Conservation (phyloP, 805 yeast genomes). For the Suhomyces vadensis region DNA sequence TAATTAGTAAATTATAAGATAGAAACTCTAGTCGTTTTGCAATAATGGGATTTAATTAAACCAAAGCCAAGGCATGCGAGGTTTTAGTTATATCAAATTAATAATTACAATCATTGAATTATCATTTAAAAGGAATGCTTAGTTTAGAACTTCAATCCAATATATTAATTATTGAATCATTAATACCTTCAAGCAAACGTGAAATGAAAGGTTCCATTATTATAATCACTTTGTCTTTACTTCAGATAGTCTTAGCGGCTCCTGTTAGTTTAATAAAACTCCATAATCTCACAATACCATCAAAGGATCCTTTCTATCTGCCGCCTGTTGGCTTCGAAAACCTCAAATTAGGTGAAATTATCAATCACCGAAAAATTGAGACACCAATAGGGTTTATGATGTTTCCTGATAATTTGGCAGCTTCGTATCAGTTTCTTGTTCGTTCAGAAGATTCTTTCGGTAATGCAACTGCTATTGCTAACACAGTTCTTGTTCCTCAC, state of each 20-base stretch:
- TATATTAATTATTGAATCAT: no score
- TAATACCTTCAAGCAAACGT: no score
- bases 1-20: no score
- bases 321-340: slow-evolving; percentile 18
- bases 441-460: slow-evolving; percentile 25
- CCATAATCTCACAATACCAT: background rate
- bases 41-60: no score
- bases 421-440: slow-evolving; percentile 14
- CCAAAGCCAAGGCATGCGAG: no score
- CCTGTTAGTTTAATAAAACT: background rate
- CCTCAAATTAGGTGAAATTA: slow-evolving; percentile 12
- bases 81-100: no score
- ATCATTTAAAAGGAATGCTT: no score
- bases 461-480: slow-evolving; percentile 25
- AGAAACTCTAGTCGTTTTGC: no score
- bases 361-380: slow-evolving; percentile 12
- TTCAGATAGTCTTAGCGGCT: background rate
- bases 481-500: slow-evolving; percentile 31
- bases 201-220: no score
- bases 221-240: no score
- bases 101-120: no score
- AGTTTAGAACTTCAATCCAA: no score
- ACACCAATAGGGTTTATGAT: slow-evolving; percentile 12
- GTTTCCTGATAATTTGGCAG: slow-evolving; percentile 12
- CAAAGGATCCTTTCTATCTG: slow-evolving; percentile 16